Conservation (phyloP, 495 filamentous ascomycete genomes). For the Ramalina intermedia region DNA sequence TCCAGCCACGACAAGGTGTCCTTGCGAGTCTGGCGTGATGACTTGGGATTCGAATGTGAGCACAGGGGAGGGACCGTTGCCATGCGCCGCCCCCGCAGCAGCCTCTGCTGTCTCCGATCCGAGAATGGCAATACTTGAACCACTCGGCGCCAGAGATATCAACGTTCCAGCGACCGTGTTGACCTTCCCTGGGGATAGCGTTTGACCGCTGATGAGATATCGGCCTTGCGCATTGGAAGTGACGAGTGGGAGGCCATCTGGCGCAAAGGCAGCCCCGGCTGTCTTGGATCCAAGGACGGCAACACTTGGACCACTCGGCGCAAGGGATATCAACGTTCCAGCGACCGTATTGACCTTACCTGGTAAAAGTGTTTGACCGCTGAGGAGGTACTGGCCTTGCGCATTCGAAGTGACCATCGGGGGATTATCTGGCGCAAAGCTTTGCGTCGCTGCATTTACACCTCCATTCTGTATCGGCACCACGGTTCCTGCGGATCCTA, state of each 20-base stretch:
- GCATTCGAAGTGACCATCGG: constrained; percentile 6
- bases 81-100: too few species aligned
- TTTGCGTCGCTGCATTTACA: background rate
- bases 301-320: background rate
- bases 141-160: constrained; percentile 7
- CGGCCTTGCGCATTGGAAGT: constrained; percentile 6
- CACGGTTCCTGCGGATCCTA: background rate
- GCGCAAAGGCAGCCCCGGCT: background rate
- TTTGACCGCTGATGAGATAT: constrained; percentile 10
- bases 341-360: background rate
- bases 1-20: constrained; percentile 2
- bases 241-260: background rate
- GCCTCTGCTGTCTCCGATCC: constrained; percentile 4
- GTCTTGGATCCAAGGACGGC: constrained; percentile 7
- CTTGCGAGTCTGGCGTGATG: background rate
- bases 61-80: too few species aligned
- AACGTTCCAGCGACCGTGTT: constrained; percentile 5
- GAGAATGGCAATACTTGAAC: background rate
- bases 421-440: background rate
- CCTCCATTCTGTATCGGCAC: background rate
- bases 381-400: constrained; percentile 6
- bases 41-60: background rate
- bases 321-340: constrained; percentile 10
- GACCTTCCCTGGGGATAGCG: constrained; percentile 1
- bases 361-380: constrained; percentile 8